Percentiles rank a stretch among this genome's conserved stretches.
phyloP scores from a whole-genome alignment of 495 filamentous ascomycete species.

The Xylaria sp. region DNA sequence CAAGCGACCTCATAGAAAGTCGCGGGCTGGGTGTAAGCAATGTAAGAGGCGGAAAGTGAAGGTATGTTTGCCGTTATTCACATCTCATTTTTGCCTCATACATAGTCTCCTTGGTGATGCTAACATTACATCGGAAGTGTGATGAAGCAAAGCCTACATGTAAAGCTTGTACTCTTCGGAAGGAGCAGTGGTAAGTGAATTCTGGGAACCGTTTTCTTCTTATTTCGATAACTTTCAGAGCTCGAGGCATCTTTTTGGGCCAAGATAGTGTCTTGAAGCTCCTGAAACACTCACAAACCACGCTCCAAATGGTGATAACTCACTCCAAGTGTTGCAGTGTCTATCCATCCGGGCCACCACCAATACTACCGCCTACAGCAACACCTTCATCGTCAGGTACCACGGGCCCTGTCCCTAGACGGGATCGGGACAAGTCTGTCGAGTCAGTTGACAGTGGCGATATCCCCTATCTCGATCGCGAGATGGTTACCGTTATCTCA shows the following conservation, averaged over 20 bases:
- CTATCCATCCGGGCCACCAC: constrained; percentile 39
- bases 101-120: background rate
- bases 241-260: too few relatives aligned
- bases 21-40: constrained; percentile 52
- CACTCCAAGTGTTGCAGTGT: too few relatives aligned
- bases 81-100: background rate
- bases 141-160: constrained; percentile 58
- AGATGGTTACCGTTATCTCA: constrained; percentile 30
- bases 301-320: too few relatives aligned
- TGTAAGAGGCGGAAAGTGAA: constrained; percentile 59
- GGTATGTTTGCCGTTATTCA: constrained; percentile 34
- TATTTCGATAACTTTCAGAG: too few relatives aligned
- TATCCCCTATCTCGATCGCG: background rate
- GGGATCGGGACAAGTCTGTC: constrained; percentile 19
- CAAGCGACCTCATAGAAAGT: constrained; percentile 61
- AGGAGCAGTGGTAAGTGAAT: constrained; percentile 54
- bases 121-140: constrained; percentile 44
- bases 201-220: too few relatives aligned
- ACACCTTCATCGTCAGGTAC: constrained; percentile 22
- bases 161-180: constrained; percentile 51
- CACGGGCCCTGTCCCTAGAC: constrained; percentile 14
- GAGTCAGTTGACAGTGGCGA: background rate
- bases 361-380: constrained; percentile 25
- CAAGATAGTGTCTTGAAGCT: too few relatives aligned
- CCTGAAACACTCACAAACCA: too few relatives aligned